phyloP scores from a whole-genome alignment of 768 basidiomycete genomes.

The Boletus patriciae region DNA sequence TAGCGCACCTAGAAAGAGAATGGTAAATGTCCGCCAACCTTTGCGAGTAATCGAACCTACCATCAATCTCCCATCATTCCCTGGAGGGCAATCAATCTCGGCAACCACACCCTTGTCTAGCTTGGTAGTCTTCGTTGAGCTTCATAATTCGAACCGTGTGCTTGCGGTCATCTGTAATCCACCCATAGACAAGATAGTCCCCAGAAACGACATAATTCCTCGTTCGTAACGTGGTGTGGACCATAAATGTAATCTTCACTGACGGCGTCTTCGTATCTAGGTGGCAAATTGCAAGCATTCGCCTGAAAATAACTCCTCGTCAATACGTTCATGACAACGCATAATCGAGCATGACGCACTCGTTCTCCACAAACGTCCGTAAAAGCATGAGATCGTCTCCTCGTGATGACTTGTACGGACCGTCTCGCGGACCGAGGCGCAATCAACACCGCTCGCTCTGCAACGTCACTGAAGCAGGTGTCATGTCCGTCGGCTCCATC shows the following conservation, averaged over 20 bases:
- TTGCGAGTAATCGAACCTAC: conserved; percentile 5
- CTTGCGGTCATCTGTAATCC: conserved; percentile 31
- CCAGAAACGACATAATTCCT: conserved; percentile 26
- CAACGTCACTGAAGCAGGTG: conserved; percentile 21
- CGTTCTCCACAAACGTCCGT: conserved; percentile 27
- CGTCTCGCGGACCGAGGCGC: conserved; percentile 20
- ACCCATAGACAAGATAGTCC: conserved; percentile 31
- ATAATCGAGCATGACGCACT: conserved; percentile 13
- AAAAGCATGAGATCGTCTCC: conserved; percentile 31
- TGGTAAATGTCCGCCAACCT: background rate
- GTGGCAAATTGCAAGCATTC: conserved; percentile 29
- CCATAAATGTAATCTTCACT: conserved; percentile 24
- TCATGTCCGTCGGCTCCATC: background rate
- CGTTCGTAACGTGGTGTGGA: conserved; percentile 23
- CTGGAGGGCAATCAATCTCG: conserved; percentile 31
- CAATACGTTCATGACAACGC: background rate
- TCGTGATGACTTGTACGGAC: conserved; percentile 33
- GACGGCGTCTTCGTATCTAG: conserved; percentile 29
- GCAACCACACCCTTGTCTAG: conserved; percentile 21
- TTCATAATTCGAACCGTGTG: conserved; percentile 33
- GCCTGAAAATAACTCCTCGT: conserved; percentile 1
- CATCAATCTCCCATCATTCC: conserved; percentile 29
- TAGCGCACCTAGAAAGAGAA: conserved; percentile 24
- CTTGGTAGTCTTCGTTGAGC: conserved; percentile 27
- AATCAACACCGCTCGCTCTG: conserved; percentile 34